Evolutionary conservation across 2,329 filamentous ascomycete species (phyloP), one percentile per base, ranked within the genome.

Genomic region (Helminthosporium solani): DNA sequence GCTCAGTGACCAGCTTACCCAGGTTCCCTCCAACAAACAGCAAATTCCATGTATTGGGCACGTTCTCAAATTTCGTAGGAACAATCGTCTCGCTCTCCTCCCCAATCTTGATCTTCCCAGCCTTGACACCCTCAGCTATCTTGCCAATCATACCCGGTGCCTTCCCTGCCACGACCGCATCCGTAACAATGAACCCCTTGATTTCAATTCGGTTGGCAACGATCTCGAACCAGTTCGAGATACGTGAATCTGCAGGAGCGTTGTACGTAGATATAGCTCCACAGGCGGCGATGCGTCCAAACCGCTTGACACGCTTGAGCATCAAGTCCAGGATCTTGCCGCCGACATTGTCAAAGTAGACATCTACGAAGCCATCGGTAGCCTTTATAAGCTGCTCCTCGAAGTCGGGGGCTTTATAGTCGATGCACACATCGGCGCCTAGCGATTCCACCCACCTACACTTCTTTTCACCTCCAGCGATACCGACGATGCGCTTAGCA

Each of bases 271-370:
- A 56, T 23, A 77, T 70, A 4, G 71, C 67, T 8, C 75, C 75
- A 51, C 73, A 77, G 1, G 73, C 68, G 3, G 70, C 68, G 7
- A 77, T 63, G 7, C 71, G 66, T 1, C 74, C 75, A 35, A 63
- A 52, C 16, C 59, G 63, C 61, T 71, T 71, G 53, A 77, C 64
- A 30, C 71, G 68, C 19, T 63, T 57, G 12, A 78, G 63, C 67
- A 75, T 73, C 27, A 74, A 58, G 45, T 78, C 75, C 36, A 78
- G 63, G 30, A 78, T 74, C 23, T 68, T 60, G 3, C 75, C 76
- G 6, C 77, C 76, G 2, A 78, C 75, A 49, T 78, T 78, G 56
- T 79, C 77, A 44, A 75, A 77, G 55, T 75, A 79, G 7, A 79
- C 67, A 12, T 81, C 75, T 1, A 78, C 77, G 54, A 72, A 76